Conservation (phyloP, 148 eudicot species). For the Rhododendron kiyosumense region DNA sequence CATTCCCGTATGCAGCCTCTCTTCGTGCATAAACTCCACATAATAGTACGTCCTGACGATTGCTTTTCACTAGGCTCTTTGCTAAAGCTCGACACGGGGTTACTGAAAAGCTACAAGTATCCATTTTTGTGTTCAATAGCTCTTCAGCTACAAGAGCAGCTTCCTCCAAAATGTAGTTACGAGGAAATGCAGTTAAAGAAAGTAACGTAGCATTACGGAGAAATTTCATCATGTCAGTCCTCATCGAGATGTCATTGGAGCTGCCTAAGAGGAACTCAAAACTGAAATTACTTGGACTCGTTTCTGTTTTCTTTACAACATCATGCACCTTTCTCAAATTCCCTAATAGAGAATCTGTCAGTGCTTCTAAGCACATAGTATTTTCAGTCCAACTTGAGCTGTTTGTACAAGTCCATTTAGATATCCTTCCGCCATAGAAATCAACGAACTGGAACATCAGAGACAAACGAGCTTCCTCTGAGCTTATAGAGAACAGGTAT, state of each 20-base stretch:
- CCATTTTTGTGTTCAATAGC: slow-evolving; percentile 40
- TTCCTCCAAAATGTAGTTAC: slow-evolving; percentile 68
- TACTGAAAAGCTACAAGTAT: slow-evolving; percentile 29
- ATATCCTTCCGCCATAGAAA: slow-evolving; percentile 70
- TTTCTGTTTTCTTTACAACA: slow-evolving; percentile 22
- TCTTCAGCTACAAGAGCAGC: slow-evolving; percentile 84
- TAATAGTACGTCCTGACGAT: slow-evolving; percentile 86
- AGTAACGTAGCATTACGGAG: slow-evolving; percentile 68
- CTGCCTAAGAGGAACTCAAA: slow-evolving; percentile 43
- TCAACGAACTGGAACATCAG: slow-evolving; percentile 77
- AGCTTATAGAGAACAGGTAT: slow-evolving; percentile 66
- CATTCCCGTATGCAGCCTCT: slow-evolving; percentile 82
- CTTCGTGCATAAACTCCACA: slow-evolving; percentile 95
- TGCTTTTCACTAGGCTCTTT: slow-evolving; percentile 70
- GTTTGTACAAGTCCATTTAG: slow-evolving; percentile 77
- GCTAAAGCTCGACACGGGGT: slow-evolving; percentile 90
- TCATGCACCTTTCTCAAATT: slow-evolving; percentile 43
- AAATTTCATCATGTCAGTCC: slow-evolving; percentile 66
- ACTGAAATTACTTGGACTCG: slow-evolving; percentile 26
- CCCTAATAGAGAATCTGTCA: slow-evolving; percentile 45
- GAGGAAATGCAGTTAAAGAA: slow-evolving; percentile 63
- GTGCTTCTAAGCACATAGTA: slow-evolving; percentile 45
- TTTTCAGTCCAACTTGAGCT: slow-evolving; percentile 78
- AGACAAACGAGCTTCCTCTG: slow-evolving; percentile 70
- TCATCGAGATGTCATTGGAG: slow-evolving; percentile 40